phyloP scores from a whole-genome alignment of 2,329 filamentous ascomycete species.

The Cercospora brassicicola region DNA sequence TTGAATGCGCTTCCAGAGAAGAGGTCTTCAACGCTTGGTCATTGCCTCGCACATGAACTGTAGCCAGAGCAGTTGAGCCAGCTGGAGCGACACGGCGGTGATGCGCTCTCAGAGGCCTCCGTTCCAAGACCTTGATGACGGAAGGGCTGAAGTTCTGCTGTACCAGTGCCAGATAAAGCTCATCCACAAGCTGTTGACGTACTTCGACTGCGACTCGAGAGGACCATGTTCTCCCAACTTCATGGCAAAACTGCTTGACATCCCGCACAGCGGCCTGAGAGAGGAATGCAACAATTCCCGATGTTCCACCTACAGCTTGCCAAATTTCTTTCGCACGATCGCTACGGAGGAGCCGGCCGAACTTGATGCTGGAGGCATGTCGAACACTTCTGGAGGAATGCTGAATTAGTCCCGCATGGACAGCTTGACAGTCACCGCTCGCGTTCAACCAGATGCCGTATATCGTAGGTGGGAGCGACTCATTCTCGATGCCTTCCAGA shows the following conservation, averaged over 20 bases:
- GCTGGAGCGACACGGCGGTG: constrained; percentile 23
- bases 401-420: constrained; percentile 20
- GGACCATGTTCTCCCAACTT: constrained; percentile 16
- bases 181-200: constrained; percentile 17
- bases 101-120: constrained; percentile 18
- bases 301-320: constrained; percentile 23
- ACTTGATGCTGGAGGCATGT: constrained; percentile 19
- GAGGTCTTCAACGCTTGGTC: not conserved
- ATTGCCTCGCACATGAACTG: not conserved
- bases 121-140: constrained; percentile 19
- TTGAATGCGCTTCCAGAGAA: not conserved
- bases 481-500: constrained; percentile 16
- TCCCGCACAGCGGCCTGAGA: constrained; percentile 25
- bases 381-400: constrained; percentile 17
- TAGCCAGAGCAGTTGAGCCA: constrained; percentile 19
- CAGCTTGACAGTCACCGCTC: constrained; percentile 18
- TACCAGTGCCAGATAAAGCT: constrained; percentile 22
- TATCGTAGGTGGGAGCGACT: constrained; percentile 25
- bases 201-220: constrained; percentile 5
- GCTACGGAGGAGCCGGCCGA: constrained; percentile 21
- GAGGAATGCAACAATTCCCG: constrained; percentile 25
- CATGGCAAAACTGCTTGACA: constrained; percentile 24
- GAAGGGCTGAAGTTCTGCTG: constrained; percentile 15
- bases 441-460: constrained; percentile 26
- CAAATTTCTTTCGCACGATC: constrained; percentile 19